Conservation (phyloP, 257 asterid genomes). For the Primulina tabacum region DNA sequence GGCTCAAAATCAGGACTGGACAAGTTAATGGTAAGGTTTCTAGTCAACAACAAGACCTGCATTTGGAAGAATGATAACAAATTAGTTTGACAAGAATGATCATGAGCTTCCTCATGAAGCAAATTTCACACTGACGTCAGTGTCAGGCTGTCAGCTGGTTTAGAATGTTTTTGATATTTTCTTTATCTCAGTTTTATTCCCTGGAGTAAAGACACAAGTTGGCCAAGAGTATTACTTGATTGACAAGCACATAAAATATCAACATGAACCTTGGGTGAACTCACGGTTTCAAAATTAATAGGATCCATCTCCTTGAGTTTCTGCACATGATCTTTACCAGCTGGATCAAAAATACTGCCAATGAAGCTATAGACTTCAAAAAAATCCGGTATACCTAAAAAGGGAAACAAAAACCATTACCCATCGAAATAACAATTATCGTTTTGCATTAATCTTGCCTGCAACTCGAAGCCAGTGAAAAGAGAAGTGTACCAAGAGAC, state of each 20-base stretch:
- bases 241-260: constrained; percentile 8
- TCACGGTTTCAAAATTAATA: constrained; percentile 86
- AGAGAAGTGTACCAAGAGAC: not conserved
- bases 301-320: constrained; percentile 99
- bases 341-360: constrained; percentile 94
- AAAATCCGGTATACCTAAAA: constrained; percentile 84
- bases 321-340: constrained; percentile 61
- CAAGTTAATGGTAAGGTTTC: constrained; percentile 79
- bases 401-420: constrained; percentile 14
- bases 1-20: constrained; percentile 84
- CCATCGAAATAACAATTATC: not conserved
- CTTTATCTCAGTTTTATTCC: not conserved
- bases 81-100: too few relatives aligned
- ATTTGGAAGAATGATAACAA: constrained; percentile 17
- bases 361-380: constrained; percentile 92
- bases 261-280: constrained; percentile 29
- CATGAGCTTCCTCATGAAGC: not conserved
- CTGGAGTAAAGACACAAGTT: not conserved
- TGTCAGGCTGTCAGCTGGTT: not conserved
- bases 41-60: constrained; percentile 91
- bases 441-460: not conserved
- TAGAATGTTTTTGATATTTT: not conserved
- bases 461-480: constrained; percentile 4
- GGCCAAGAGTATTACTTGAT: not conserved
- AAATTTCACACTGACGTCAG: too few relatives aligned